phyloP scores from a whole-genome alignment of 306 rosid species.

The Adenanthera pavonina region DNA sequence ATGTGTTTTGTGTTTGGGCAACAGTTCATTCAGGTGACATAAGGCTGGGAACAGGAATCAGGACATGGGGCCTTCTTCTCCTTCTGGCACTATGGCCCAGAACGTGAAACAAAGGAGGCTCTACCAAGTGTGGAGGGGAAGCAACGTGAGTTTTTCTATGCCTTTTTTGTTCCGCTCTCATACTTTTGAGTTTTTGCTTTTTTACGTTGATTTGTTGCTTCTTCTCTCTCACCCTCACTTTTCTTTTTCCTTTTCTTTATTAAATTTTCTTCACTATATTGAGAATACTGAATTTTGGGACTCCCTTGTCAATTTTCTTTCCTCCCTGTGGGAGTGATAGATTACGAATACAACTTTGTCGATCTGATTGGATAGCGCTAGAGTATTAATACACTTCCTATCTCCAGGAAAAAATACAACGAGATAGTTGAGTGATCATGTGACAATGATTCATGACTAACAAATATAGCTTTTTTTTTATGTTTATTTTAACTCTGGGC shows the following conservation, averaged over 20 bases:
- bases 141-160: slow-evolving; percentile 65
- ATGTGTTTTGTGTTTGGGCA: slow-evolving; percentile 45
- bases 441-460: background rate
- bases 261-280: background rate
- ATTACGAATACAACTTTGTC: background rate
- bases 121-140: slow-evolving; percentile 93
- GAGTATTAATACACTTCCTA: background rate
- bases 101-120: slow-evolving; percentile 59
- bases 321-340: background rate
- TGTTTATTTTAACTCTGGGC: background rate
- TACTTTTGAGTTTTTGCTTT: slow-evolving; percentile 8
- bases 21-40: slow-evolving; percentile 40
- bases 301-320: slow-evolving; percentile 8
- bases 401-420: background rate
- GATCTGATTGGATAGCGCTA: slow-evolving; percentile 4
- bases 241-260: background rate
- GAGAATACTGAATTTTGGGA: slow-evolving; percentile 15
- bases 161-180: slow-evolving; percentile 19
- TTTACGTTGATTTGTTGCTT: slow-evolving; percentile 25
- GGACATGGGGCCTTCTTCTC: slow-evolving; percentile 48
- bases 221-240: background rate
- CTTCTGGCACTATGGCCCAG: slow-evolving; percentile 44
- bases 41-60: slow-evolving; percentile 45
- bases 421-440: slow-evolving; percentile 8
- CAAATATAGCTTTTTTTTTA: background rate